These are phyloP conservation scores for Lactifluus volemus DNA, from an alignment of 768 basidiomycete genomes.

Conservation along the genomic window DNA sequence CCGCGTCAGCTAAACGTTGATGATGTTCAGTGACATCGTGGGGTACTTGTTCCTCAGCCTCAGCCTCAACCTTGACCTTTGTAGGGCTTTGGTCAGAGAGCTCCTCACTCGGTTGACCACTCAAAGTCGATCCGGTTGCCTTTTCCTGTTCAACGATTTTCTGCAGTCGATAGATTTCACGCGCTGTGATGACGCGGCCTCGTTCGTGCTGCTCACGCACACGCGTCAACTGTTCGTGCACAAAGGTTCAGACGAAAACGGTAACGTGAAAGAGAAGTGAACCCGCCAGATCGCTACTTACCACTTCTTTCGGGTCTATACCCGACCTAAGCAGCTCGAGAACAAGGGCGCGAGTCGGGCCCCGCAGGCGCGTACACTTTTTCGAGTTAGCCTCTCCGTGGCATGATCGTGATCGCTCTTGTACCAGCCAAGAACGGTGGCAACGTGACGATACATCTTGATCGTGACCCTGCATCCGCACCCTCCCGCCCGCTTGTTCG, in stretches of 20 bases:
- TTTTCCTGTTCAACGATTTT: not conserved
- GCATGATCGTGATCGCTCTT: not conserved
- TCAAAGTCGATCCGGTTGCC: not conserved
- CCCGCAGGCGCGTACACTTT: not conserved
- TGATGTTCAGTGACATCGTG: not conserved
- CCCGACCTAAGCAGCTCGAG: not conserved
- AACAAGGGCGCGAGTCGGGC: not conserved
- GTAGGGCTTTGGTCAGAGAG: not conserved
- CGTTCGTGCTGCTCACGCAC: not conserved
- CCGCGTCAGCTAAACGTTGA: not conserved
- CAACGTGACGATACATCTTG: not conserved
- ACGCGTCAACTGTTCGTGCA: not conserved
- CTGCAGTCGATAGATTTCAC: not conserved
- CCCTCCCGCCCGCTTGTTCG: not conserved
- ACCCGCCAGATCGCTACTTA: not conserved
- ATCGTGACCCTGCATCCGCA: not conserved
- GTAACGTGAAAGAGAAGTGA: not conserved
- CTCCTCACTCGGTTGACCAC: not conserved
- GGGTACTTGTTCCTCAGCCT: not conserved
- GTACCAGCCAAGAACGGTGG: conserved; percentile 1
- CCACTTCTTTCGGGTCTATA: not conserved
- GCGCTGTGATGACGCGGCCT: not conserved
- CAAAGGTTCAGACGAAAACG: not conserved
- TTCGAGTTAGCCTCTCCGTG: not conserved
- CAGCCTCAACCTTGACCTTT: not conserved